Percentiles rank a stretch among this genome's conserved stretches.
phyloP scores from a whole-genome alignment of 2,329 filamentous ascomycete species.

The Trichoderma polysporum region DNA sequence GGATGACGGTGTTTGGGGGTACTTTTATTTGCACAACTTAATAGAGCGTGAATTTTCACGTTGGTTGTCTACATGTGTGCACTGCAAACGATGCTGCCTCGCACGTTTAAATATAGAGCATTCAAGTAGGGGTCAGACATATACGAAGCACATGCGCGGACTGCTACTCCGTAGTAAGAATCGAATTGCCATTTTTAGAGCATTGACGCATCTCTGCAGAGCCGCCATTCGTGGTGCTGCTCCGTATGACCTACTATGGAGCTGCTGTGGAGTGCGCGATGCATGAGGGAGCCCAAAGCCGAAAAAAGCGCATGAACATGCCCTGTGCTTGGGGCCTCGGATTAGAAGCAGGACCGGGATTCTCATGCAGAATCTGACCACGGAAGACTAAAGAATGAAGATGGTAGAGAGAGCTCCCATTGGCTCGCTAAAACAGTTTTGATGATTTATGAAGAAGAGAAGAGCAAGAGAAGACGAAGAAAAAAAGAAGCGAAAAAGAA shows the following conservation, averaged over 20 bases:
- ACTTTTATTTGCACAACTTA: background rate
- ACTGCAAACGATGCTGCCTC: background rate
- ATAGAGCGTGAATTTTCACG: background rate
- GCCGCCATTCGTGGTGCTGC: background rate
- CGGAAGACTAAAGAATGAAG: background rate
- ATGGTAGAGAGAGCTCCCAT: background rate
- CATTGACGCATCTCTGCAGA: background rate
- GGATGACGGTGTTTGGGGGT: background rate
- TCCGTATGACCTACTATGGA: background rate
- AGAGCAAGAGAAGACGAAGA: background rate
- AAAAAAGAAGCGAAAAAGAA: background rate
- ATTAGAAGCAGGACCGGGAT: background rate
- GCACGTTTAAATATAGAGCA: background rate
- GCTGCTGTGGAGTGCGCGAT: background rate
- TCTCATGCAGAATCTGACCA: background rate
- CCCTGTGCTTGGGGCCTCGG: background rate
- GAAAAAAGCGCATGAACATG: slow-evolving; percentile 3
- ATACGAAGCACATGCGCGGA: background rate
- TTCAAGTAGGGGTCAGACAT: background rate
- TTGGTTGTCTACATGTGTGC: background rate
- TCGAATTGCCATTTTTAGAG: slow-evolving; percentile 1
- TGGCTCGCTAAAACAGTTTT: background rate
- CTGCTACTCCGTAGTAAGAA: no score
- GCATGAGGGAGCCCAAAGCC: background rate
- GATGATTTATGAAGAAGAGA: background rate